Evolutionary conservation across 2,329 filamentous ascomycete genomes (phyloP), one percentile per base, ranked within the genome.

Genomic region (Chrysosporium keratinophilum): DNA sequence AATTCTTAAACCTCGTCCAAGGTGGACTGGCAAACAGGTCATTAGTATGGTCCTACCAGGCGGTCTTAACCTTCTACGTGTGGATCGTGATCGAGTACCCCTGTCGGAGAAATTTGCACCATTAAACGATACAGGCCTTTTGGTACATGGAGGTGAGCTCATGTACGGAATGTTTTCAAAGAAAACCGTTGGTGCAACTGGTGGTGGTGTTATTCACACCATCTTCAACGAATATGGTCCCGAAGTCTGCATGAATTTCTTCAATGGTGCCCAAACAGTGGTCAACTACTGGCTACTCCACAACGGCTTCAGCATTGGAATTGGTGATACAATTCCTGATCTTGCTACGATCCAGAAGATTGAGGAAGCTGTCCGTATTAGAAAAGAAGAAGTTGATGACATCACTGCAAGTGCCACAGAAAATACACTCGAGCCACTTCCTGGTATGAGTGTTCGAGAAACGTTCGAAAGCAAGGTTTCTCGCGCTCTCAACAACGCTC

Each of bases 1-100:
- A n/a, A 95, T 99, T 59, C 65, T 95, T 59, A 96, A 95, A 72
- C 93, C 93, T 9, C 79, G 83, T 52, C 89, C 93, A 41, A 83
- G 89, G 61, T 99, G 93, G 93, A 97, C 91, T 50, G 93, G 93
- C 63, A 99, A 99, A 74, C 93, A 99, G 73, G 84, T 99, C 60
- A 83, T 95, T 66, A 96, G 90, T 71, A 82, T 97, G 82, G 82
- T 93, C 55, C 85, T 98, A 59, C 91, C 93, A 14, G 77, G 82
- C 53, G 88, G 89, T 59, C 83, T 98, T 62, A 97, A 90, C 67
- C 78, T 84, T 57, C 63, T 91, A 45, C 80, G 84, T 61, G 78
- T 76, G 56, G 75, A 81, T 44, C 82, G 82, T 45, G 82, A 87
- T 55, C 76, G 78, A 55, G 75, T 75, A 7, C 72, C 76, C 15